Evolutionary conservation across 2,329 filamentous ascomycete genomes (phyloP).

Genomic region (Hirsutella thompsonii): DNA sequence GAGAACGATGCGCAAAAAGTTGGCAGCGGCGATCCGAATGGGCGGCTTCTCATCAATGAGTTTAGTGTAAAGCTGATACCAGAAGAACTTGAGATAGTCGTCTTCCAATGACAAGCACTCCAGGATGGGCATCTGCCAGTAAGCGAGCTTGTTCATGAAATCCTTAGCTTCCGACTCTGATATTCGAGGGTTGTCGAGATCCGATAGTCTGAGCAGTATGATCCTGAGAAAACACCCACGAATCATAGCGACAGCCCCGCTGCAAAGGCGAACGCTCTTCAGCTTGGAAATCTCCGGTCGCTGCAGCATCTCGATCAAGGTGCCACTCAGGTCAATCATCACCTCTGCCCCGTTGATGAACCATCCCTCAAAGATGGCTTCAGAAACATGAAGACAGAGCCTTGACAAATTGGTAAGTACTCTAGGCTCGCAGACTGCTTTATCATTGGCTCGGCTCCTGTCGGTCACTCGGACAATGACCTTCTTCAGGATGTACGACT

Average conservation of each 20-base stretch:
- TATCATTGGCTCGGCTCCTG: slow-evolving; percentile 57
- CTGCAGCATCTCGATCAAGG: slow-evolving; percentile 78
- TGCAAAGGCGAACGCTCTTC: slow-evolving; percentile 87
- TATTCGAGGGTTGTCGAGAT: slow-evolving; percentile 55
- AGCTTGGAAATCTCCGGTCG: slow-evolving; percentile 66
- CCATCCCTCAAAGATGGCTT: slow-evolving; percentile 92
- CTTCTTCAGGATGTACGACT: slow-evolving; percentile 73
- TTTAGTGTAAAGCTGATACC: slow-evolving; percentile 87
- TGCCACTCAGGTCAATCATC: slow-evolving; percentile 75
- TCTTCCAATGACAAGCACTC: slow-evolving; percentile 64
- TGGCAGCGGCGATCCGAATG: slow-evolving; percentile 65
- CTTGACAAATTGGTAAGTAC: slow-evolving; percentile 78
- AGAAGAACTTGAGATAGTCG: slow-evolving; percentile 74
- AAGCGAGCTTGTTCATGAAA: slow-evolving; percentile 76
- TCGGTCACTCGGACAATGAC: slow-evolving; percentile 60
- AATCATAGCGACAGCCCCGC: slow-evolving; percentile 65
- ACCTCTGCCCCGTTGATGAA: slow-evolving; percentile 79
- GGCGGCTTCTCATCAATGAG: slow-evolving; percentile 56
- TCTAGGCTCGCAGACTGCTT: slow-evolving; percentile 64
- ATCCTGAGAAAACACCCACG: slow-evolving; percentile 67
- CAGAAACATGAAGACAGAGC: slow-evolving; percentile 68
- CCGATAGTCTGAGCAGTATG: slow-evolving; percentile 69
- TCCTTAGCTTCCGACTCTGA: slow-evolving; percentile 49
- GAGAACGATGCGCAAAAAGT: slow-evolving; percentile 81
- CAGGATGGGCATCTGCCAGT: slow-evolving; percentile 90